phyloP scores from a whole-genome alignment of 208 protist species.

The Trypanosoma lewisi region DNA sequence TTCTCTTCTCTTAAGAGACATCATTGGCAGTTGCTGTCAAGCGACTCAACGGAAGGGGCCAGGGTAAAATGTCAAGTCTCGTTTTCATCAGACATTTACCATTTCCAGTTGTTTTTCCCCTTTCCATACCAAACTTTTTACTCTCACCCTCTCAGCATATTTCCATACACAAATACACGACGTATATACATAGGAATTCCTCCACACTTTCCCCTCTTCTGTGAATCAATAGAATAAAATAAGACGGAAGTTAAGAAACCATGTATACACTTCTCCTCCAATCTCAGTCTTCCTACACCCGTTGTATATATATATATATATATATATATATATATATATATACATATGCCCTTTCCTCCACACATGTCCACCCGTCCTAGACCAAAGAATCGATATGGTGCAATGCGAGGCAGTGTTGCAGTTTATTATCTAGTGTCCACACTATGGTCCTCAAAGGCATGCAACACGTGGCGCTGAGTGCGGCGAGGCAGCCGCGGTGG shows the following conservation, averaged over 20 bases:
- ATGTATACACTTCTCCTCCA: background rate
- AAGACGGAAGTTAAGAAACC: background rate
- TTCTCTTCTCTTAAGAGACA: too few relatives aligned
- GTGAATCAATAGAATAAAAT: background rate
- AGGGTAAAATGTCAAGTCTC: background rate
- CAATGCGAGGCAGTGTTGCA: constrained; percentile 7
- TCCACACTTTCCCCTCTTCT: background rate
- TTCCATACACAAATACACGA: too few relatives aligned
- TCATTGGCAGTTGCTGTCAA: background rate
- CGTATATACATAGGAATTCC: too few relatives aligned
- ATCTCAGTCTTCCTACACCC: too few relatives aligned
- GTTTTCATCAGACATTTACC: background rate
- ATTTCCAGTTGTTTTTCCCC: background rate
- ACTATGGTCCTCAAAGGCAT: constrained; percentile 33
- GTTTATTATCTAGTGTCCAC: constrained; percentile 23
- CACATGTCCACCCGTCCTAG: background rate
- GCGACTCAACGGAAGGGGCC: background rate
- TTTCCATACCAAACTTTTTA: background rate
- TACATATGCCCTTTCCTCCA: background rate
- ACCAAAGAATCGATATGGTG: background rate
- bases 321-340: too few relatives aligned
- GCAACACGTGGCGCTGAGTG: background rate
- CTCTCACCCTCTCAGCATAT: too few relatives aligned
- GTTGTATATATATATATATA: too few relatives aligned
- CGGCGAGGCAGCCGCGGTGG: background rate